phyloP scores from a whole-genome alignment of 805 yeast species.

The Candida qinlingensis region DNA sequence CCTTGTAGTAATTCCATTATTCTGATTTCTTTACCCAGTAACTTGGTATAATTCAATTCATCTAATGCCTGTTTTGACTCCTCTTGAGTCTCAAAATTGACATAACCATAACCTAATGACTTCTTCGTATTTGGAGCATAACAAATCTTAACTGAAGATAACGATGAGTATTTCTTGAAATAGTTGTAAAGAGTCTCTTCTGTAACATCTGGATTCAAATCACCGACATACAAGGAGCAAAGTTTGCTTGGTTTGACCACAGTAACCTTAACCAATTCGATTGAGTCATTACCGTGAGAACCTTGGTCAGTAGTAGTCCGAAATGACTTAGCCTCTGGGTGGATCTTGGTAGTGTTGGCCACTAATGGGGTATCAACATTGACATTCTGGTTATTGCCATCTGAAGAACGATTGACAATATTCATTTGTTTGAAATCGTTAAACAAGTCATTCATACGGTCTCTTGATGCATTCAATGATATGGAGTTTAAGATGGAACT shows the following conservation, averaged over 20 bases:
- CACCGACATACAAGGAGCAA: conserved; percentile 51
- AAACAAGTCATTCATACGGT: conserved; percentile 23
- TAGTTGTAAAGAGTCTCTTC: conserved; percentile 42
- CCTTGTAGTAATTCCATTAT: conserved; percentile 53
- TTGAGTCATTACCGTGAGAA: conserved; percentile 11
- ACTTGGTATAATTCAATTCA: conserved; percentile 44
- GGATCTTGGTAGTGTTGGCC: background rate
- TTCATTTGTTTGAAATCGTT: conserved; percentile 23
- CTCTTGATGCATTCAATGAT: conserved; percentile 22
- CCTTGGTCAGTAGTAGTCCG: background rate
- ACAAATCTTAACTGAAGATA: conserved; percentile 58
- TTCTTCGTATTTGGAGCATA: conserved; percentile 45
- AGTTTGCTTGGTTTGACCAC: conserved; percentile 9
- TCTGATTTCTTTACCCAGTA: conserved; percentile 41
- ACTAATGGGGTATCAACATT: background rate
- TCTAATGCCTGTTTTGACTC: conserved; percentile 56
- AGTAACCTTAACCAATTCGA: conserved; percentile 15
- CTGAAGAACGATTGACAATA: conserved; percentile 4
- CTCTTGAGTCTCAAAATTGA: conserved; percentile 45
- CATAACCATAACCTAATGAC: conserved; percentile 71
- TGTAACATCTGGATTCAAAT: conserved; percentile 43
- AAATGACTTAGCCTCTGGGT: background rate
- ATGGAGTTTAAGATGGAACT: conserved; percentile 16
- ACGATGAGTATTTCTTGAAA: conserved; percentile 40
- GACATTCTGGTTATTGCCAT: background rate